Conservation (phyloP, 805 yeast species). For the Zygosaccharomyces rouxii region DNA sequence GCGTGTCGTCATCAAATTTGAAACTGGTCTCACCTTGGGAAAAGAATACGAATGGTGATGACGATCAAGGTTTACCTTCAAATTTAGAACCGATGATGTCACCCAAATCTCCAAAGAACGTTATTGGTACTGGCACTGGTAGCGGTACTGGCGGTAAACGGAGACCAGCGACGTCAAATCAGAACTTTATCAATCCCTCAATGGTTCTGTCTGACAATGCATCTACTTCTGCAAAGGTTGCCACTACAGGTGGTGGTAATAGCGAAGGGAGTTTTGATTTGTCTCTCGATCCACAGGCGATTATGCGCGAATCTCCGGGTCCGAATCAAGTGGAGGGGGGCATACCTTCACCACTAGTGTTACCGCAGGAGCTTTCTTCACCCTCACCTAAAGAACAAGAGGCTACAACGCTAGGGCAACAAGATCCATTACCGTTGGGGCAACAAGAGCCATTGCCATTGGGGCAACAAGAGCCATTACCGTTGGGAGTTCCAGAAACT, state of each 20-base stretch:
- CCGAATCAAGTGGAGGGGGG: conserved; percentile 2
- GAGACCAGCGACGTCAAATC: conserved; percentile 2
- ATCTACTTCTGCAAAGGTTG: conserved; percentile 27
- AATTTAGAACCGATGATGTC: conserved; percentile 11
- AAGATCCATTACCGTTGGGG: neutral
- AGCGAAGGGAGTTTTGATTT: conserved; percentile 15
- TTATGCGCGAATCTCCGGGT: conserved; percentile 11
- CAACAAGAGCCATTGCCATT: neutral
- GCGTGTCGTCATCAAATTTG: conserved; percentile 7
- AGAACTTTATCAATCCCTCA: conserved; percentile 29
- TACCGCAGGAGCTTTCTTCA: neutral
- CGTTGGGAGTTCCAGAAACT: neutral
- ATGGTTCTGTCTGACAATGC: conserved; percentile 29
- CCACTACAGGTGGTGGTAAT: conserved; percentile 24
- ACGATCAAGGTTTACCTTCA: conserved; percentile 9
- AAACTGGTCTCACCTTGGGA: conserved; percentile 15
- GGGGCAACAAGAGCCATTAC: neutral
- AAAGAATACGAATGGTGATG: conserved; percentile 14
- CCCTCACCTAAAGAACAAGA: neutral
- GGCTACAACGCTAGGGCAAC: neutral
- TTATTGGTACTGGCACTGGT: neutral
- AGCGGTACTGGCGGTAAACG: neutral
- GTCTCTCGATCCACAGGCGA: conserved; percentile 10
- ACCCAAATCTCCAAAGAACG: conserved; percentile 15
- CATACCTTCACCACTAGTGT: neutral